Evolutionary conservation across 1,139 yeast species (phyloP).

Genomic region (Wickerhamomyces sp.): DNA sequence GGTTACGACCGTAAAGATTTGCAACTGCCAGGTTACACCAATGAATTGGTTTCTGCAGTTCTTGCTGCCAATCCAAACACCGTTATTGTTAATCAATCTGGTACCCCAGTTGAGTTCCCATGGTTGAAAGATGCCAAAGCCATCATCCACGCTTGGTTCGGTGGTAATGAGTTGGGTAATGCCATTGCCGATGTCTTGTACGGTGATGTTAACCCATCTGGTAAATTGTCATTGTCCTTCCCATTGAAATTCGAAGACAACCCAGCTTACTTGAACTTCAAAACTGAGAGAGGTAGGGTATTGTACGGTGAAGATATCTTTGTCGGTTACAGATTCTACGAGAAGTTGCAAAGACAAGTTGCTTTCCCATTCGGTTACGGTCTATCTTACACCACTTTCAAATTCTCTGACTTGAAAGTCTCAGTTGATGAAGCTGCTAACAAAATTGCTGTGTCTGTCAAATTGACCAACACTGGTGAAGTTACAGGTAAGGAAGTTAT

Average conservation of each 20-base stretch:
- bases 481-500: conserved; percentile 39
- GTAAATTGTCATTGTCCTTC: conserved; percentile 56
- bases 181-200: conserved; percentile 54
- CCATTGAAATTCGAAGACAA: conserved; percentile 42
- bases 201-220: conserved; percentile 63
- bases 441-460: conserved; percentile 32
- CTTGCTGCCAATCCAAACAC: conserved; percentile 44
- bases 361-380: conserved; percentile 61
- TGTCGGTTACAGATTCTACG: conserved; percentile 58
- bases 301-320: conserved; percentile 46
- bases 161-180: conserved; percentile 44
- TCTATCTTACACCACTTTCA: conserved; percentile 49
- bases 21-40: conserved; percentile 43
- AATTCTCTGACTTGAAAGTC: conserved; percentile 26
- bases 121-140: conserved; percentile 46
- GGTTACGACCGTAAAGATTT: conserved; percentile 28
- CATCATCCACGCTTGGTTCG: conserved; percentile 47
- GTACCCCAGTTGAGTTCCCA: conserved; percentile 59
- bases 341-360: conserved; percentile 39
- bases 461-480: conserved; percentile 39
- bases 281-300: conserved; percentile 45
- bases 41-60: conserved; percentile 41
- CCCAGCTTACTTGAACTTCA: conserved; percentile 45
- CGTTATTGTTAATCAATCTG: conserved; percentile 54
- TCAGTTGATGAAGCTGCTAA: conserved; percentile 23